Conservation (phyloP, 2,329 filamentous ascomycete genomes). For the Trichoderma harzianum region DNA sequence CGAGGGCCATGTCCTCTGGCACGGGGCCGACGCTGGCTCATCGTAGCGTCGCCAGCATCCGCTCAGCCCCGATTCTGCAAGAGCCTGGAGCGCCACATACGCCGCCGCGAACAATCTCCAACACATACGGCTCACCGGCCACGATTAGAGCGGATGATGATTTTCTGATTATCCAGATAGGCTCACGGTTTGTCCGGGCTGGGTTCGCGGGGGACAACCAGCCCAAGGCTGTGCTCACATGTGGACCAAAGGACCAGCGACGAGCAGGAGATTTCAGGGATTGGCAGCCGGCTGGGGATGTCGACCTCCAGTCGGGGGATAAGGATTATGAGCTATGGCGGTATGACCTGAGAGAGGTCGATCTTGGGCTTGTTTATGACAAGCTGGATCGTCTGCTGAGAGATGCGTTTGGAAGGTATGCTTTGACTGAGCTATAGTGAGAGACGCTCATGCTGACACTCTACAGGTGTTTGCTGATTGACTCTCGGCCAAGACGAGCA, state of each 20-base stretch:
- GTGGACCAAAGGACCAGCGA: slow-evolving; percentile 71
- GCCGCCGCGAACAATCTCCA: slow-evolving; percentile 52
- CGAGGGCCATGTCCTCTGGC: slow-evolving; percentile 42
- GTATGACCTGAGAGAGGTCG: slow-evolving; percentile 66
- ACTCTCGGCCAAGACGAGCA: slow-evolving; percentile 71
- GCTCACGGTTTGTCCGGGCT: slow-evolving; percentile 71
- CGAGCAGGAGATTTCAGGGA: slow-evolving; percentile 77
- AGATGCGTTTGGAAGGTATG: slow-evolving; percentile 75
- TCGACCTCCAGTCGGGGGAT: slow-evolving; percentile 55
- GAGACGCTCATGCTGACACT: background rate
- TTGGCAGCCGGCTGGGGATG: slow-evolving; percentile 55
- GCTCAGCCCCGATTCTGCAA: slow-evolving; percentile 39
- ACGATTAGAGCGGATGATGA: slow-evolving; percentile 76
- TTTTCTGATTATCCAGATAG: slow-evolving; percentile 76
- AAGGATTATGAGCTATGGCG: slow-evolving; percentile 72
- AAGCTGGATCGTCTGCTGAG: slow-evolving; percentile 80
- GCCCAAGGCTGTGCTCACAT: slow-evolving; percentile 68
- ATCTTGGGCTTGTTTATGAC: slow-evolving; percentile 79
- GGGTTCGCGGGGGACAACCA: slow-evolving; percentile 82
- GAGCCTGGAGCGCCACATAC: slow-evolving; percentile 54
- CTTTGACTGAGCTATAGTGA: background rate
- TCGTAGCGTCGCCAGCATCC: slow-evolving; percentile 57
- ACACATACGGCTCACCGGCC: slow-evolving; percentile 57
- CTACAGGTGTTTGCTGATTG: slow-evolving; percentile 61
- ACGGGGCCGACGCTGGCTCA: slow-evolving; percentile 49